phyloP scores from a whole-genome alignment of 1,284 basidiomycete genomes.

The Schizophyllum amplum region DNA sequence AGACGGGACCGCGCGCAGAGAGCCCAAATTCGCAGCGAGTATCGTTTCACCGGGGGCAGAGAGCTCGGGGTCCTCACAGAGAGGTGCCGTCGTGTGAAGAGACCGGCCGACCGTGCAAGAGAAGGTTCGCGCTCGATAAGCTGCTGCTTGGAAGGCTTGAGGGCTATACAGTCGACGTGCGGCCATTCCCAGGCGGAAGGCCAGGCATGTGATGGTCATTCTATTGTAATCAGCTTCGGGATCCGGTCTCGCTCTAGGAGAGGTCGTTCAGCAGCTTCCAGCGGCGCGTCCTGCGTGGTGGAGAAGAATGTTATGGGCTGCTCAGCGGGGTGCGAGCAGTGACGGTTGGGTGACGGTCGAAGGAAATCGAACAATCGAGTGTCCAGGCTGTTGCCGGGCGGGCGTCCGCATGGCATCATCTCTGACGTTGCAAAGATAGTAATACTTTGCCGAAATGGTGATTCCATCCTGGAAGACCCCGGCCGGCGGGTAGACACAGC shows the following conservation, averaged over 20 bases:
- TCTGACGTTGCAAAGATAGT: background rate
- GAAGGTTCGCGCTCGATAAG: background rate
- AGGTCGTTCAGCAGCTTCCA: background rate
- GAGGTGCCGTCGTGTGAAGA: too few species aligned
- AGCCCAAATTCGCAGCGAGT: too few species aligned
- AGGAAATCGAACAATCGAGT: background rate
- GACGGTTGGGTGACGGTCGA: background rate
- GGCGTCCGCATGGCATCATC: background rate
- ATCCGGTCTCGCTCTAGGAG: background rate
- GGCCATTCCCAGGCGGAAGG: too few species aligned
- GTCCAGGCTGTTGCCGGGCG: background rate
- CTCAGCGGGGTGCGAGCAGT: too few species aligned
- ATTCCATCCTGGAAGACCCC: too few species aligned
- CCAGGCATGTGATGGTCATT: background rate
- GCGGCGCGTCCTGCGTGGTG: too few species aligned
- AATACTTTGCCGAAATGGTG: background rate
- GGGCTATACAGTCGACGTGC: background rate
- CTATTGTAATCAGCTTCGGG: background rate
- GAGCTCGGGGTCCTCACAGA: too few species aligned
- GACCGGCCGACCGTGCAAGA: too few species aligned
- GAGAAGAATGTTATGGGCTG: too few species aligned
- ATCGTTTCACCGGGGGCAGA: too few species aligned
- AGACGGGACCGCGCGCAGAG: too few species aligned
- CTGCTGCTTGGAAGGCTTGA: background rate
- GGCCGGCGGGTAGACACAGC: too few species aligned